phyloP scores from a whole-genome alignment of 768 basidiomycete species.

The Trametes cinnabarina region DNA sequence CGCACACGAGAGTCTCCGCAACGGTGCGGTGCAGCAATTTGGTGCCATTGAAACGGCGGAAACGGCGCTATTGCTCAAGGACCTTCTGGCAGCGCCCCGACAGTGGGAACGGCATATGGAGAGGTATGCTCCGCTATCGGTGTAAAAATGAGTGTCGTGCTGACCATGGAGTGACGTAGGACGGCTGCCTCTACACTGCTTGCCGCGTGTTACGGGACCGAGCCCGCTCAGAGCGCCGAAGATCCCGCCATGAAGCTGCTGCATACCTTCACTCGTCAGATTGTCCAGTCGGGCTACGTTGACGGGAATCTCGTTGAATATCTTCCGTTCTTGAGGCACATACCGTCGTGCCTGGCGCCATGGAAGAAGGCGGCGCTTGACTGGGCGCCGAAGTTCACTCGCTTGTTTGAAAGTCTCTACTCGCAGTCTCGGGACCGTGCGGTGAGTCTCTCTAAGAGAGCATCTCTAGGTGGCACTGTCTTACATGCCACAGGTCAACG shows the following conservation, averaged over 20 bases:
- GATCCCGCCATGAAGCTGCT: slow-evolving; percentile 24
- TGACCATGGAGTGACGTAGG: slow-evolving; percentile 12
- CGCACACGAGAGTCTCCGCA: slow-evolving; percentile 34
- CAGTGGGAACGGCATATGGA: slow-evolving; percentile 34
- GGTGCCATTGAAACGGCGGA: slow-evolving; percentile 30
- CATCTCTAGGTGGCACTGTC: no score
- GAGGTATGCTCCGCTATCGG: slow-evolving; percentile 13
- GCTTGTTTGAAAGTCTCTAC: slow-evolving; percentile 25
- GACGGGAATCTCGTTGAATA: slow-evolving; percentile 38
- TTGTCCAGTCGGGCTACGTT: slow-evolving; percentile 35
- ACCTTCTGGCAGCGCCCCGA: slow-evolving; percentile 27
- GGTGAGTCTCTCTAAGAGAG: no score
- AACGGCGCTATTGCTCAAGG: slow-evolving; percentile 31
- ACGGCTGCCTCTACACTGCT: slow-evolving; percentile 31
- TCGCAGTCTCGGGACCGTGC: slow-evolving; percentile 5
- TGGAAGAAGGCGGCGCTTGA: slow-evolving; percentile 31
- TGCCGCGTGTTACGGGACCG: slow-evolving; percentile 26
- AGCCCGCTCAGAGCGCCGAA: slow-evolving; percentile 15
- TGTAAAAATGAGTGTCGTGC: no score
- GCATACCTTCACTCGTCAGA: slow-evolving; percentile 25
- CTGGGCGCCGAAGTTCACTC: slow-evolving; percentile 26
- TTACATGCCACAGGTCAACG: neutral
- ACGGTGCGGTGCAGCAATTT: slow-evolving; percentile 24
- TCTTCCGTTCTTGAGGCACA: slow-evolving; percentile 33
- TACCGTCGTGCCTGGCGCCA: slow-evolving; percentile 31